phyloP scores from a whole-genome alignment of 306 rosid genomes.

The Rosa multiflora region DNA sequence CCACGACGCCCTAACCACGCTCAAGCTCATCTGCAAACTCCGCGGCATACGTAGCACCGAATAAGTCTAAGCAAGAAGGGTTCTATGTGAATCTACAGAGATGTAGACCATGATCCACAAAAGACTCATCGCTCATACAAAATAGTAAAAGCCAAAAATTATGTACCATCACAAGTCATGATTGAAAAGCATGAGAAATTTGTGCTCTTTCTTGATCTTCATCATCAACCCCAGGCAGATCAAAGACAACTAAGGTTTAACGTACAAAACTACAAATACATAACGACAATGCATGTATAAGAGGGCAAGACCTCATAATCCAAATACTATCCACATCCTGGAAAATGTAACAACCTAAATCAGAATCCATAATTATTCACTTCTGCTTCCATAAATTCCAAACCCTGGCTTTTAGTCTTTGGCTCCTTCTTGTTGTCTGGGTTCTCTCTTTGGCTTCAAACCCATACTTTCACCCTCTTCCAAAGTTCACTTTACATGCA shows the following conservation, averaged over 20 bases:
- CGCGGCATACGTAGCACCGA: too few relatives aligned
- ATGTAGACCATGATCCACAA: too few relatives aligned
- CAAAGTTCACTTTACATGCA: background rate
- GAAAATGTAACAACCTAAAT: background rate
- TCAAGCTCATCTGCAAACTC: too few relatives aligned
- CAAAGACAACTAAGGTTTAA: background rate
- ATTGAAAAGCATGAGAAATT: background rate
- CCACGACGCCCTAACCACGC: too few relatives aligned
- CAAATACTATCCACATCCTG: background rate
- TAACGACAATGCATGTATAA: background rate
- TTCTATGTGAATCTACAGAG: too few relatives aligned
- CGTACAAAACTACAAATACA: background rate
- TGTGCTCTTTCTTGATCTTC: background rate
- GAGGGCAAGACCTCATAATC: background rate
- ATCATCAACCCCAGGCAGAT: conserved; percentile 1
- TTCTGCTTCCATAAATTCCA: conserved; percentile 23
- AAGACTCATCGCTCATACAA: background rate
- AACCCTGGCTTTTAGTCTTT: conserved; percentile 27
- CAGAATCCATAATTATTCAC: background rate
- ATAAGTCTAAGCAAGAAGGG: too few relatives aligned
- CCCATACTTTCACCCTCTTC: conserved; percentile 3
- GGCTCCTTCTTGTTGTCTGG: conserved; percentile 5
- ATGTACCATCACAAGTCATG: background rate
- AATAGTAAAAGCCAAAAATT: background rate
- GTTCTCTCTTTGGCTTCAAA: conserved; percentile 20